Evolutionary conservation across 139 green algal species (phyloP), one percentile per base, ranked within the genome.

Genomic region (Medakamo hakoo): DNA sequence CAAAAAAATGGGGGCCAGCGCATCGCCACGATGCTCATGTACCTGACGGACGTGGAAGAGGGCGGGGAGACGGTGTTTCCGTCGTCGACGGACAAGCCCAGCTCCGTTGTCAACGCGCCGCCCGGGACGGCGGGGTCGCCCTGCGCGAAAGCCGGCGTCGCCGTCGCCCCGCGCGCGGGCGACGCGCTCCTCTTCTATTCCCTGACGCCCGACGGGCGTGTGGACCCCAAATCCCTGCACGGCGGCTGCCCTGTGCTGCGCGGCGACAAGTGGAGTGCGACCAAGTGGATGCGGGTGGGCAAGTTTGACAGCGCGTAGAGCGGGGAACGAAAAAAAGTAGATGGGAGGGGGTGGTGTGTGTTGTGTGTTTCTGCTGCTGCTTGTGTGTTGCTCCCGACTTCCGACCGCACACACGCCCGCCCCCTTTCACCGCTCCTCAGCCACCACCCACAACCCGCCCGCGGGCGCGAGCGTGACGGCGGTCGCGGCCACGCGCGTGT

Each of bases 1-100:
- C 55, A 59, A 24, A 4, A 27, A 30, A 27, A 52, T 16, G 40
- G 40, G 28, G 29, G 1, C 27, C 3, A 55, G 58, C 66, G 71
- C 62, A 83, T 91, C 19, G 80, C 80, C 18, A 92, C 86, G 0
- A 65, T 89, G 24, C 78, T 93, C 52, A 30, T 91, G 23, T 91
- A 90, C 75, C 68, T 90, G 22, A 71, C 70, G 24, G 81, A 88
- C 40, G 78, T 87, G 23, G 82, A 88, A 69, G 86, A 93, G 55
- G 86, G 85, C 1, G 86, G 86, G 0, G 83, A 90, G 69, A 86
- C 80, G 16, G 70, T 85, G 25, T 82, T 85, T 56, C 80, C 78
- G 9, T 52, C 40, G 9, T 21, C n/a, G n/a, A 9, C 40, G 40
- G 16, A 16, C 40, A 9, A 21, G 40, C 40, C 16, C 9, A 52